Evolutionary conservation across 108 stramenopile genomes (phyloP).

Genomic region (Fragilaria crotonensis): DNA sequence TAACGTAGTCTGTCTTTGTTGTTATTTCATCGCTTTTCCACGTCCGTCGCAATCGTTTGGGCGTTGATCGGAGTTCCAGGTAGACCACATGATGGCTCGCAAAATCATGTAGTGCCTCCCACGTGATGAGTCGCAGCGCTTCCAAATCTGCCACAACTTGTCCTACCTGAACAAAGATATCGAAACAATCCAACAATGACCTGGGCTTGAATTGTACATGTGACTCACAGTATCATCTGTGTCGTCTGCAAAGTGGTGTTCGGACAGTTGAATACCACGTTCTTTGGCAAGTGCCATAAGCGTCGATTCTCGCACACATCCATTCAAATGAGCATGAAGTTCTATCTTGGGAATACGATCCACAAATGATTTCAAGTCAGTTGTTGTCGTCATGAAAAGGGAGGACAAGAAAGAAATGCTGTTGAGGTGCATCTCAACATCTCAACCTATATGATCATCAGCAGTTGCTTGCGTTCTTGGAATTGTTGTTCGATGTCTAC

Average conservation of each 20-base stretch:
- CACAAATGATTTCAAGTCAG: too few species aligned
- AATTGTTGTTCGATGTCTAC: too few species aligned
- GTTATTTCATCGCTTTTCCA: neutral
- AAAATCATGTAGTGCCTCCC: slow-evolving; percentile 73
- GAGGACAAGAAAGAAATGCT: too few species aligned
- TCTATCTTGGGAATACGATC: slow-evolving; percentile 61
- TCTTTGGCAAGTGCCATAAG: slow-evolving; percentile 58
- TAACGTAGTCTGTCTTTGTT: slow-evolving; percentile 52
- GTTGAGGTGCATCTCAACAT: too few species aligned
- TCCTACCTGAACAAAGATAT: slow-evolving; percentile 73
- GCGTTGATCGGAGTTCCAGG: slow-evolving; percentile 81
- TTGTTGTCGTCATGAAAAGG: too few species aligned
- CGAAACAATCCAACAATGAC: slow-evolving; percentile 70
- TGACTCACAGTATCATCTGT: slow-evolving; percentile 3
- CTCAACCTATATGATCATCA: too few species aligned
- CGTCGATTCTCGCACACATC: slow-evolving; percentile 76
- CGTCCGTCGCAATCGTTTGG: slow-evolving; percentile 38
- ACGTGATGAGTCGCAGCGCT: slow-evolving; percentile 49
- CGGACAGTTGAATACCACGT: slow-evolving; percentile 28
- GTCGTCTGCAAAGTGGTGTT: slow-evolving; percentile 19
- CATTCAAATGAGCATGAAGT: slow-evolving; percentile 89
- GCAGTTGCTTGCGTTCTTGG: too few species aligned
- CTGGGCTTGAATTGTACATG: slow-evolving; percentile 21
- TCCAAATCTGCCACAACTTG: slow-evolving; percentile 43
- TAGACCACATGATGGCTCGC: slow-evolving; percentile 61